Base-by-base conservation (phyloP, 2,329 filamentous ascomycete genomes). In the Cercospora zeae-maydis region DNA sequence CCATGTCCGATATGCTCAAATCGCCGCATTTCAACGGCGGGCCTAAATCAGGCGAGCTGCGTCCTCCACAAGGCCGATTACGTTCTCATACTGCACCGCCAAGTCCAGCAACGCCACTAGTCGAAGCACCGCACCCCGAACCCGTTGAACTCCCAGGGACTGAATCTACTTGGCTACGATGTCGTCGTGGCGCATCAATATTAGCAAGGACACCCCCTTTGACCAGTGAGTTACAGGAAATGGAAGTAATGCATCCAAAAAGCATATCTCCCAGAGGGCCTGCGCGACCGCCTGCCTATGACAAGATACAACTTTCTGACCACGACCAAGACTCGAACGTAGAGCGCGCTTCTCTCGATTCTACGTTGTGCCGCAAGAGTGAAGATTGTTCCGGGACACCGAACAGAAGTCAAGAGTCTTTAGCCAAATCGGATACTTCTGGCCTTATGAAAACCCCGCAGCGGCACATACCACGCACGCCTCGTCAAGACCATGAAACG, bases 1-100 rank as follows among this genome's bases (percentile, higher is more conserved):
- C 76, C 21, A 75, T 79, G 67, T 79, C 77, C 70, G 78, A 78
- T 59, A 76, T 78, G 70, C 71, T 80, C 27, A 75, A 75, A 39
- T 79, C 78, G 16, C 77, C 78, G 57, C 72, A 71, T 33, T 65
- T 76, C 49, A 74, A 72, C 62, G 67, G 62, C 65, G 10, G 54
- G 67, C 47, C 13, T 27, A 30, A 19, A 36, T 54, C 55, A 33
- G 68, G 65, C 27, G 67, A 73, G 68, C 70, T 77, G 69, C 75
- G 75, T 63, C 72, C 76, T 57, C 67, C 74, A 58, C 73, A 74
- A 37, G 71, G 72, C 57, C 71, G 77, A 64, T 77, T 77, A 56
- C 75, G 78, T 64, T 78, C 78, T 11, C 63, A 70, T 24, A 79
- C 78, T 36, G 70, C 76, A 14, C 76, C 78, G 34, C 72, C 76